These are phyloP conservation scores for Ochetophila trinervis DNA, from an alignment of 306 rosid genomes.

Conservation along the genomic window DNA sequence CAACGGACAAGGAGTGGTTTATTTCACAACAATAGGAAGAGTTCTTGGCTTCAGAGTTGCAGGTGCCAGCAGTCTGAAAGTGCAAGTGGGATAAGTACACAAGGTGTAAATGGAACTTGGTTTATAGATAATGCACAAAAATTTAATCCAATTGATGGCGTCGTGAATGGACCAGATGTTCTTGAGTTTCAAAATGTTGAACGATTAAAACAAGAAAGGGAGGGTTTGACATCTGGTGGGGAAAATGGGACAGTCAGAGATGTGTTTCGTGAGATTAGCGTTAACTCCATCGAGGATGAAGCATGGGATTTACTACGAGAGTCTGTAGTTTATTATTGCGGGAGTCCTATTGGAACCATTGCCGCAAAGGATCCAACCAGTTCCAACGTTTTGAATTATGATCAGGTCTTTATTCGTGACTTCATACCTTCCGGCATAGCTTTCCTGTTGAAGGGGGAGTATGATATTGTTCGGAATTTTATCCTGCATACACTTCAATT, in stretches of 20 bases:
- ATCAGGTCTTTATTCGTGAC: conserved; percentile 87
- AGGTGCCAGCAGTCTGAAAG: conserved; percentile 61
- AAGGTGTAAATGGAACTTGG: conserved; percentile 51
- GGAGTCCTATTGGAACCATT: conserved; percentile 81
- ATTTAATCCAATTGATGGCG: conserved; percentile 31
- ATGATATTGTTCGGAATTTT: conserved; percentile 82
- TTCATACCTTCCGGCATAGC: conserved; percentile 90
- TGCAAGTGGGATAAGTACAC: conserved; percentile 34
- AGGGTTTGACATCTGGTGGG: conserved; percentile 35
- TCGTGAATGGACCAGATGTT: conserved; percentile 28
- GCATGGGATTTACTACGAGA: conserved; percentile 80
- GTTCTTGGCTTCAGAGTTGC: conserved; percentile 36
- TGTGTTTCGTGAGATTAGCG: conserved; percentile 26
- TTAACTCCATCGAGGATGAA: conserved; percentile 63
- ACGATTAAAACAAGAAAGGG: conserved; percentile 44
- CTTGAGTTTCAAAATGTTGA: conserved; percentile 53
- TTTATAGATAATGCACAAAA: conserved; percentile 39
- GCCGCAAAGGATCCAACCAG: conserved; percentile 75
- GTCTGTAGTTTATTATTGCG: conserved; percentile 67
- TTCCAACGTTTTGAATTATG: conserved; percentile 69
- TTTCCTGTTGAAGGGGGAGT: conserved; percentile 81
- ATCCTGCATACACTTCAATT: conserved; percentile 82
- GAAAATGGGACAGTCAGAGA: conserved; percentile 48
- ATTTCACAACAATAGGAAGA: conserved; percentile 16
- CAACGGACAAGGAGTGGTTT: conserved; percentile 30